These are phyloP conservation scores for Paramecium pentaurelia DNA, from an alignment of 73 alveolate genomes.

Conservation along the genomic window DNA sequence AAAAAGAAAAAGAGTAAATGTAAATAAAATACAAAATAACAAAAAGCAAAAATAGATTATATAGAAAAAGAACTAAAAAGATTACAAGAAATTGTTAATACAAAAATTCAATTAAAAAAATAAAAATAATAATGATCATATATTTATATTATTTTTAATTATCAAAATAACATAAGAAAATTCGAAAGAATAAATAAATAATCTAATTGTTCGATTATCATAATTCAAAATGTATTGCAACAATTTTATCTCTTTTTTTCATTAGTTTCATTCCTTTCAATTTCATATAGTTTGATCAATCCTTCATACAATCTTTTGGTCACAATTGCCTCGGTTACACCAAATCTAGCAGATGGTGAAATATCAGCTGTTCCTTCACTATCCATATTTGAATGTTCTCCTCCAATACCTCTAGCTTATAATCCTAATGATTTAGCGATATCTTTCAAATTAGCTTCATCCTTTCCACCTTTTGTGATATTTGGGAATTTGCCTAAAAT, in stretches of 20 bases:
- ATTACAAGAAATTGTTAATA: background rate
- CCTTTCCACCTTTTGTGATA: background rate
- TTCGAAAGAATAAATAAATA: background rate
- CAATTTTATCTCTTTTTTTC: background rate
- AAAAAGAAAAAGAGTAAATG: background rate
- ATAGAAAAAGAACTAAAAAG: background rate
- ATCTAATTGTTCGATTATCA: background rate
- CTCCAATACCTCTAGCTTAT: conserved; percentile 17
- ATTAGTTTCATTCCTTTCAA: background rate
- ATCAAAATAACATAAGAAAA: background rate
- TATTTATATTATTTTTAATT: background rate
- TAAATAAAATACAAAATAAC: background rate
- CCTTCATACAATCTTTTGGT: conserved; percentile 1
- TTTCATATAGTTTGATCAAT: background rate
- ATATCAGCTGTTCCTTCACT: conserved; percentile 1
- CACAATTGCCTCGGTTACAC: background rate
- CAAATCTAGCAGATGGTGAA: conserved; percentile 21
- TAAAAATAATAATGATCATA: background rate
- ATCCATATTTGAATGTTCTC: conserved; percentile 1
- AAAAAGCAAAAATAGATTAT: background rate
- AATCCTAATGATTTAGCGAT: background rate
- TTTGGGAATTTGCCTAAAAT: background rate
- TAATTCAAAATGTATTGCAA: background rate
- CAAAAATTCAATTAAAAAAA: background rate
- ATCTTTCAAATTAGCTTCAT: background rate